phyloP scores from a whole-genome alignment of 345 rosid genomes.

The Euphorbia pulcherrima region DNA sequence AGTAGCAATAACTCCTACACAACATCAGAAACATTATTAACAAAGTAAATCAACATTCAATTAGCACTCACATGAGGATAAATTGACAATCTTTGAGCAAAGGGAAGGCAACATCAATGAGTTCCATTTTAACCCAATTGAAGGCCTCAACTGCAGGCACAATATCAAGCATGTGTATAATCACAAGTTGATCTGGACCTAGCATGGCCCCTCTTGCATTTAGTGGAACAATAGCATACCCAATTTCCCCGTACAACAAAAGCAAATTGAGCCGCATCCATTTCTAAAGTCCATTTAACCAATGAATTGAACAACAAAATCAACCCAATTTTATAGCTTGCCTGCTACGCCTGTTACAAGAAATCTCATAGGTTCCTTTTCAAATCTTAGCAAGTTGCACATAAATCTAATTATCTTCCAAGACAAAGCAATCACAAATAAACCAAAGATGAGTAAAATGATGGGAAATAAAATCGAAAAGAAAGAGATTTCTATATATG shows the following conservation, averaged over 20 bases:
- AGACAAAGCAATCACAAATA: conserved; percentile 39
- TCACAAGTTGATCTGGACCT: conserved; percentile 76
- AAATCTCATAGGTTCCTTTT: conserved; percentile 58
- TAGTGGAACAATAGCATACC: conserved; percentile 82
- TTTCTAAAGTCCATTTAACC: background rate
- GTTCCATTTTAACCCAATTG: conserved; percentile 71
- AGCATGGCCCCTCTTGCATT: conserved; percentile 76
- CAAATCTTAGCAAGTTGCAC: conserved; percentile 46
- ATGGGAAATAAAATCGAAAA: no score
- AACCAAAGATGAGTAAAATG: conserved; percentile 40
- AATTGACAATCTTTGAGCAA: conserved; percentile 48
- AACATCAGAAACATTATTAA: background rate
- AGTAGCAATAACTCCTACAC: conserved; percentile 62
- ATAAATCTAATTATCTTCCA: conserved; percentile 56
- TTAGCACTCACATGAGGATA: no score
- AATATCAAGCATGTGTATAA: conserved; percentile 76
- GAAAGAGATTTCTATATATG: no score
- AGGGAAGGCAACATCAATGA: conserved; percentile 79
- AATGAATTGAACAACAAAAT: background rate
- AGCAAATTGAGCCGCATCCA: background rate
- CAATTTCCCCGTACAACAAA: conserved; percentile 58
- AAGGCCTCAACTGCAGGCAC: conserved; percentile 58
- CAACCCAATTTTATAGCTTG: conserved; percentile 24
- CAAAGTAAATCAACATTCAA: no score
- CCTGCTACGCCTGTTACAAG: conserved; percentile 83